Evolutionary conservation across 2,329 filamentous ascomycete genomes (phyloP).

Genomic region (Aspergillaceae sp.): DNA sequence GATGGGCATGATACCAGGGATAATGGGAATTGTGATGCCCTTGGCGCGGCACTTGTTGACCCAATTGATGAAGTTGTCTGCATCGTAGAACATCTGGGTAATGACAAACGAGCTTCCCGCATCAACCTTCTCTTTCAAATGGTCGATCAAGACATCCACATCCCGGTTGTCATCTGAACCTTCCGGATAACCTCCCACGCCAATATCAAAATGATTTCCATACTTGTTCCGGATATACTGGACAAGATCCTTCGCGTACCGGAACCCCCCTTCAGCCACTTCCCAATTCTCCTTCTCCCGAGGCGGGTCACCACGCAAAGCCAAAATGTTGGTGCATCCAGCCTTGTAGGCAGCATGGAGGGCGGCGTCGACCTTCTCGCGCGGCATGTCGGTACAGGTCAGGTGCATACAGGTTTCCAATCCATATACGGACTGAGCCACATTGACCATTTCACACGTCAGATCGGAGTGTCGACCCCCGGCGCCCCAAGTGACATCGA

Average conservation of each 20-base stretch:
- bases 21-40: slow-evolving; percentile 75
- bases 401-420: slow-evolving; percentile 98
- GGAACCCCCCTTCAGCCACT: slow-evolving; percentile 75
- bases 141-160: slow-evolving; percentile 74
- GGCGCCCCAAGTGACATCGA: slow-evolving; percentile 97
- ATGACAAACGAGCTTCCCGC: slow-evolving; percentile 89
- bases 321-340: slow-evolving; percentile 94
- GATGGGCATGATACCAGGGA: slow-evolving; percentile 87
- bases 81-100: slow-evolving; percentile 99
- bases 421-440: slow-evolving; percentile 89
- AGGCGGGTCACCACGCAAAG: slow-evolving; percentile 85
- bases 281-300: slow-evolving; percentile 92
- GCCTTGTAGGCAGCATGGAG: slow-evolving; percentile 82
- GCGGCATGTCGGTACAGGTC: slow-evolving; percentile 96
- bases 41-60: slow-evolving; percentile 73
- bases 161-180: slow-evolving; percentile 89
- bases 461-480: slow-evolving; percentile 84
- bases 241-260: slow-evolving; percentile 85
- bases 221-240: slow-evolving; percentile 72
- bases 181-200: slow-evolving; percentile 93
- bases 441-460: slow-evolving; percentile 94
- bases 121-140: slow-evolving; percentile 95
- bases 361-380: slow-evolving; percentile 81
- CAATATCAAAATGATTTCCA: slow-evolving; percentile 90
- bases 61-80: slow-evolving; percentile 89